These are phyloP conservation scores for Trichoderma sp. DNA, from an alignment of 2,329 filamentous ascomycete genomes.

Conservation along the genomic window DNA sequence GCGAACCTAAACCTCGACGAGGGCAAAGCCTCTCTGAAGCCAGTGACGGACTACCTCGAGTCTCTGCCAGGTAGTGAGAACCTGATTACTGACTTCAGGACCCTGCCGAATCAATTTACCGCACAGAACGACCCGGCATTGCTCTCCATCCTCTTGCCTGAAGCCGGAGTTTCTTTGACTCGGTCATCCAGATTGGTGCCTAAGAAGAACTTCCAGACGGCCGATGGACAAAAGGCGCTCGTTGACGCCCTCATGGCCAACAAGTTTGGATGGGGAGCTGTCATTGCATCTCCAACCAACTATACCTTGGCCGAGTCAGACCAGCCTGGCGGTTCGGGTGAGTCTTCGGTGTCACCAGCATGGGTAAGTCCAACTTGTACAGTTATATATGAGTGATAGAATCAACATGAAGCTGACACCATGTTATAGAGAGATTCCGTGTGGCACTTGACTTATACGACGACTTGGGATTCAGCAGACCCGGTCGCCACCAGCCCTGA, in stretches of 20 bases:
- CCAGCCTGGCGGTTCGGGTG: conserved; percentile 4
- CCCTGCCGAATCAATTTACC: not conserved
- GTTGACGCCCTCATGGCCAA: conserved; percentile 5
- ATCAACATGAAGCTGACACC: not conserved
- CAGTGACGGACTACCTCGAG: not conserved
- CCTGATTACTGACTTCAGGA: not conserved
- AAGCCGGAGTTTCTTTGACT: conserved; percentile 14
- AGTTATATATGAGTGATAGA: not conserved
- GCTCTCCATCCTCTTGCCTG: conserved; percentile 3
- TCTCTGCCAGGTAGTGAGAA: not conserved
- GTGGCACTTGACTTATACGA: conserved; percentile 15
- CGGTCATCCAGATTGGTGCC: conserved; percentile 9
- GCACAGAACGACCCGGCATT: conserved; percentile 11
- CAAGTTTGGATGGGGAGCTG: not conserved
- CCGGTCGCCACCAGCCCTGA: conserved; percentile 5
- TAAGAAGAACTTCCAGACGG: conserved; percentile 1
- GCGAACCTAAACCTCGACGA: not conserved
- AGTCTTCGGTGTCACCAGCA: conserved; percentile 15
- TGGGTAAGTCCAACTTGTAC: not conserved
- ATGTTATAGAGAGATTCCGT: not conserved
- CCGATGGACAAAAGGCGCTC: not conserved
- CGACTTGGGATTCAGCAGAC: conserved; percentile 22
- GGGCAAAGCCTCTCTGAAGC: not conserved
- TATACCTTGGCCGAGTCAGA: conserved; percentile 8
- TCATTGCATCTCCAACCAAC: conserved; percentile 2